Conservation (phyloP, 495 filamentous ascomycete genomes). For the Cryomyces minteri region DNA sequence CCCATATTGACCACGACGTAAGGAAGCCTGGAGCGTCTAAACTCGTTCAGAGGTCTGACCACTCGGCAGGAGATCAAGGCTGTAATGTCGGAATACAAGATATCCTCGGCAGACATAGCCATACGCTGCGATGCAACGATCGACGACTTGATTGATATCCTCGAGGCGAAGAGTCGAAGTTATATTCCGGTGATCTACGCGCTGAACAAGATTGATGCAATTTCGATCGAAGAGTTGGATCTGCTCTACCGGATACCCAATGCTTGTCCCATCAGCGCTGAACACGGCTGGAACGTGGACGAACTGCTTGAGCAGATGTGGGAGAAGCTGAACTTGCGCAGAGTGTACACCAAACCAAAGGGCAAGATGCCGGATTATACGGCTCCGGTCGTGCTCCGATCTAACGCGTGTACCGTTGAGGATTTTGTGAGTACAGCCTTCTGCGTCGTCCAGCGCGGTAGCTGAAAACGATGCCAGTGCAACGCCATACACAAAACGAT, state of each 20-base stretch:
- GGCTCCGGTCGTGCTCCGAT: slow-evolving; percentile 73
- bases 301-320: slow-evolving; percentile 96
- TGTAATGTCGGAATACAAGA: slow-evolving; percentile 93
- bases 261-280: slow-evolving; percentile 88
- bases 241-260: slow-evolving; percentile 92
- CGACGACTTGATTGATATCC: slow-evolving; percentile 84
- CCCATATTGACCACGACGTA: slow-evolving; percentile 78
- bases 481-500: slow-evolving; percentile 94
- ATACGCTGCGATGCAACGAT: slow-evolving; percentile 91
- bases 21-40: slow-evolving; percentile 6
- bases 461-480: slow-evolving; percentile 36
- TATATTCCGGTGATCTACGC: slow-evolving; percentile 98
- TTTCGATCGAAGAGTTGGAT: slow-evolving; percentile 93
- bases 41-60: slow-evolving; percentile 8
- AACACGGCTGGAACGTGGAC: slow-evolving; percentile 97
- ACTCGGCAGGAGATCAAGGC: slow-evolving; percentile 68
- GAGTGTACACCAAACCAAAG: slow-evolving; percentile 97
- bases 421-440: slow-evolving; percentile 58
- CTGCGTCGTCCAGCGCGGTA: too few relatives aligned
- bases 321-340: slow-evolving; percentile 79
- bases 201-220: slow-evolving; percentile 96
- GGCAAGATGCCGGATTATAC: slow-evolving; percentile 86
- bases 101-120: slow-evolving; percentile 90
- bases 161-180: slow-evolving; percentile 85
- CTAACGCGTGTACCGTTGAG: slow-evolving; percentile 71